phyloP scores from a whole-genome alignment of 805 yeast species.

The Torulaspora delbrueckii region DNA sequence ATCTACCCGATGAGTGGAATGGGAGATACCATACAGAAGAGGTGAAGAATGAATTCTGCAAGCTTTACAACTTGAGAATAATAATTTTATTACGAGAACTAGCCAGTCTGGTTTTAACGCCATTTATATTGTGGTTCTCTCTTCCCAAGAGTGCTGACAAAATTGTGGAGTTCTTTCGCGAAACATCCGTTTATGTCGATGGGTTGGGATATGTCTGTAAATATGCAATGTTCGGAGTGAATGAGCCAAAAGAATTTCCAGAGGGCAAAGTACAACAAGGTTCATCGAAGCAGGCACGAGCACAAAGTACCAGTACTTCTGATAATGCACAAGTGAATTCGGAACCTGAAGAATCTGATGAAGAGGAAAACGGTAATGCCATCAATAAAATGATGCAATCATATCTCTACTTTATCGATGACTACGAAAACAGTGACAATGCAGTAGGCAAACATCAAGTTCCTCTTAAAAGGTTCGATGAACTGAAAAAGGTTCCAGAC shows the following conservation, averaged over 20 bases:
- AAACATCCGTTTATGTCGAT: conserved; percentile 83
- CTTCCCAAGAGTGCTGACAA: conserved; percentile 67
- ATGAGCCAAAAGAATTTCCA: conserved; percentile 29
- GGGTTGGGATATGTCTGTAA: conserved; percentile 93
- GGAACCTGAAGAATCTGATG: conserved; percentile 11
- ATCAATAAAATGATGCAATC: conserved; percentile 90
- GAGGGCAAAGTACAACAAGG: conserved; percentile 6
- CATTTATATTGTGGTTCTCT: conserved; percentile 83
- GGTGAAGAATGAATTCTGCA: conserved; percentile 79
- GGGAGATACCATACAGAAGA: conserved; percentile 77
- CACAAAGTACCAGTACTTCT: conserved; percentile 11
- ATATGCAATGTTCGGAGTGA: conserved; percentile 78
- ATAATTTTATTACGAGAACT: conserved; percentile 70
- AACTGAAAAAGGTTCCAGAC: neutral
- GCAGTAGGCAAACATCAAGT: conserved; percentile 34
- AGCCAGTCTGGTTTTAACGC: conserved; percentile 75
- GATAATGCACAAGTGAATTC: conserved; percentile 13
- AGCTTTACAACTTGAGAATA: conserved; percentile 68
- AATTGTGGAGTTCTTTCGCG: conserved; percentile 87
- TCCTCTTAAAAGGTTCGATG: conserved; percentile 16
- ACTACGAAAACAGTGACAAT: conserved; percentile 54
- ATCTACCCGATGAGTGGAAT: conserved; percentile 82
- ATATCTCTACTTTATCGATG: conserved; percentile 79
- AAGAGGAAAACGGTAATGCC: conserved; percentile 28
- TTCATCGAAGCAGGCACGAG: conserved; percentile 12